Percentiles rank a stretch among this genome's conserved stretches.
phyloP scores from a whole-genome alignment of 129 eudicot genomes.

The Ambrosia artemisiifolia region DNA sequence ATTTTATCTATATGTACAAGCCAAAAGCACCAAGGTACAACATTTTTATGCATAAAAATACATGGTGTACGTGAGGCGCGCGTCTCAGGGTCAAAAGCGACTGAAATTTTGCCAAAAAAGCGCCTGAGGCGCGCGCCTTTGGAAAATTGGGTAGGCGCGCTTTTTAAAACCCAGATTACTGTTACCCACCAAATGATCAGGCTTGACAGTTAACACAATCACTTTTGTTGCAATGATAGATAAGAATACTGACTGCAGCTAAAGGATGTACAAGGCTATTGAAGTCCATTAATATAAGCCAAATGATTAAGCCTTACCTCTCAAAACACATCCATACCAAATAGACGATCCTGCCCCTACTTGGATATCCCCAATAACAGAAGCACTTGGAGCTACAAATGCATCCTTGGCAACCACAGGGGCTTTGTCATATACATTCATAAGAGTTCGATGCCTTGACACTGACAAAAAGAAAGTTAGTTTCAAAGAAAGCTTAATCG shows the following conservation, averaged over 20 bases:
- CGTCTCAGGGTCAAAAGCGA: too few relatives aligned
- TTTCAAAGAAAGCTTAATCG: neutral
- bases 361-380: slow-evolving; percentile 70
- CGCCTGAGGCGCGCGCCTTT: too few relatives aligned
- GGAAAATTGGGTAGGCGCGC: too few relatives aligned
- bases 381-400: slow-evolving; percentile 89
- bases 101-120: too few relatives aligned
- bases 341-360: slow-evolving; percentile 68
- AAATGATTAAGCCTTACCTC: slow-evolving; percentile 46
- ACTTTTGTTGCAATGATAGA: neutral
- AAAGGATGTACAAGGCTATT: neutral
- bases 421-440: slow-evolving; percentile 66
- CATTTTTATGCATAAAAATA: too few relatives aligned
- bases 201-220: neutral
- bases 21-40: too few relatives aligned
- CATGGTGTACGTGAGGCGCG: too few relatives aligned
- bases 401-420: slow-evolving; percentile 72
- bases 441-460: slow-evolving; percentile 80
- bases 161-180: too few relatives aligned
- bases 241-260: neutral
- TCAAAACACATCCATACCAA: slow-evolving; percentile 82
- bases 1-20: too few relatives aligned
- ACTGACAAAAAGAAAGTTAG: slow-evolving; percentile 34
- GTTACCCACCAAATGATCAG: neutral
- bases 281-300: neutral